A percentile compares a stretch with the other conserved stretches of the same genome.
These are phyloP conservation scores for Aspergillus fijiensis DNA, from an alignment of 2,329 filamentous ascomycete genomes.

Conservation along the genomic window DNA sequence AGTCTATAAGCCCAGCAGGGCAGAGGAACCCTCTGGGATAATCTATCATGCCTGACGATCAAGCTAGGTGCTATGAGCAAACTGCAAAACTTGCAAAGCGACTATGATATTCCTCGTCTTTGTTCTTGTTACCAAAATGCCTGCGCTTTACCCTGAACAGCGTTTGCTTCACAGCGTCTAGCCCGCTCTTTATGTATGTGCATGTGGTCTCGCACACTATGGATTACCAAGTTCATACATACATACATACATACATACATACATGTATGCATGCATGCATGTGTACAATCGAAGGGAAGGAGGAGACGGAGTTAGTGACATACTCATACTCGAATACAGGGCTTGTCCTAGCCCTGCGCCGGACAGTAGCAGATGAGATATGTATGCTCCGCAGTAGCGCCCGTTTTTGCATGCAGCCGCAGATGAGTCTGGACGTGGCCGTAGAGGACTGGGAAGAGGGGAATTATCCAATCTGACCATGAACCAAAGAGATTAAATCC, in stretches of 20 bases:
- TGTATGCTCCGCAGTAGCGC: conserved; percentile 21
- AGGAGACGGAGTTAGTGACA: neutral
- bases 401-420: conserved; percentile 20
- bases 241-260: neutral
- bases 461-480: no score
- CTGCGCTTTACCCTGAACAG: neutral
- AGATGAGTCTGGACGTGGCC: conserved; percentile 3
- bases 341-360: conserved; percentile 1
- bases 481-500: no score
- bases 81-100: neutral
- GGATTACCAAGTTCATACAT: neutral
- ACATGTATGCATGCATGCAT: neutral
- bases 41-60: no score
- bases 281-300: neutral
- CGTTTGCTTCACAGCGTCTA: neutral
- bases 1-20: neutral
- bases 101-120: neutral
- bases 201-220: neutral
- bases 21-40: neutral
- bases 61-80: neutral
- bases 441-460: neutral
- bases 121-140: no score
- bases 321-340: neutral
- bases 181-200: neutral
- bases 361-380: conserved; percentile 4